Evolutionary conservation across 805 yeast species (phyloP).

Genomic region (Jamesozyma spencerorum): DNA sequence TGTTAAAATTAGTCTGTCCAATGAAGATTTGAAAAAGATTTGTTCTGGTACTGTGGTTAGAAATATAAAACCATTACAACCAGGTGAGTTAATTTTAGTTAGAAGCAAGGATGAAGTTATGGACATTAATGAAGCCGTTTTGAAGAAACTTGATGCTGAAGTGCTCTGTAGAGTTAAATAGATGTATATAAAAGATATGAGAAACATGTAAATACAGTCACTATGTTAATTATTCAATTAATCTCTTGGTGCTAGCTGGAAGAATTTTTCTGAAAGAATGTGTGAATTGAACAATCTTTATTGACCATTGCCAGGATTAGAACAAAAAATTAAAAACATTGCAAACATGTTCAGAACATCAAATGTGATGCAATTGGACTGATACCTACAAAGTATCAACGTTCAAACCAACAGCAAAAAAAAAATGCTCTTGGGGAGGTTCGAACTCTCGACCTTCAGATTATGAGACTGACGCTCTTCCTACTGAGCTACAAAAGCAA

Average conservation of each 20-base stretch:
- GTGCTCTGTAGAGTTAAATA: conserved; percentile 65
- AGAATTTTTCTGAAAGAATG: too few species aligned
- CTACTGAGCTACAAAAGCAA: conserved; percentile 21
- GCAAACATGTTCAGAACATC: too few species aligned
- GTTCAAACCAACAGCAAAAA: conserved; percentile 1
- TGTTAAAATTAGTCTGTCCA: conserved; percentile 55
- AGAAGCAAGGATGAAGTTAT: conserved; percentile 46
- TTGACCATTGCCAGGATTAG: too few species aligned
- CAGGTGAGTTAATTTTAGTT: conserved; percentile 81
- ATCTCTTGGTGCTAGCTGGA: too few species aligned
- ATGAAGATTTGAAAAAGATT: conserved; percentile 58
- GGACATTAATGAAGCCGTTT: conserved; percentile 81
- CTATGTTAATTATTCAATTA: not conserved
- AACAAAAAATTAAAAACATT: too few species aligned
- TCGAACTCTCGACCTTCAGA: conserved; percentile 19
- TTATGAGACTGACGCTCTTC: conserved; percentile 18
- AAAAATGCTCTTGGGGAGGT: conserved; percentile 20
- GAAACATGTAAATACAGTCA: not conserved
- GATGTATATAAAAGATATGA: not conserved
- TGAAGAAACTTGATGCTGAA: conserved; percentile 58
- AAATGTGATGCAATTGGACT: too few species aligned
- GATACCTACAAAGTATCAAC: too few species aligned
- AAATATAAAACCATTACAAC: conserved; percentile 69
- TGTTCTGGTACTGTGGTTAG: conserved; percentile 71
- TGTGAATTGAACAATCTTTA: too few species aligned